Evolutionary conservation across 2,329 filamentous ascomycete species (phyloP).

Genomic region (Alternaria atra): DNA sequence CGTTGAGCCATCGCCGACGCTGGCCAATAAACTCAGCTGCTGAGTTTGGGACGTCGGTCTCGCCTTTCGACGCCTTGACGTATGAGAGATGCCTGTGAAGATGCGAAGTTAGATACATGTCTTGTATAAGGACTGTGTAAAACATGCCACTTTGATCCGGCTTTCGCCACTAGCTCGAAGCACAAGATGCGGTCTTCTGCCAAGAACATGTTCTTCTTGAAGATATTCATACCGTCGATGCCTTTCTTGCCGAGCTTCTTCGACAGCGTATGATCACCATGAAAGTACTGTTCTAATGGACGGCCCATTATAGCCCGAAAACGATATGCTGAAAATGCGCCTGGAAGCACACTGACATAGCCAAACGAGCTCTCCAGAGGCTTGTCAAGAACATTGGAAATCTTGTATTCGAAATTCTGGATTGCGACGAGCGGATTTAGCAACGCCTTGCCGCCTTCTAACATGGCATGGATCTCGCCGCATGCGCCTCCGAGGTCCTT

Average conservation of each 20-base stretch:
- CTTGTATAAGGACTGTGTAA: constrained; percentile 56
- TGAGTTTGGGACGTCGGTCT: constrained; percentile 97
- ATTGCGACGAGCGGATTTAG: constrained; percentile 93
- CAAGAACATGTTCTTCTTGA: constrained; percentile 99
- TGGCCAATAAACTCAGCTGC: constrained; percentile 97
- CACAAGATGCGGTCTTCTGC: constrained; percentile 99
- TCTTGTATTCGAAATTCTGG: constrained; percentile 99
- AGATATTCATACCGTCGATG: constrained; percentile 99
- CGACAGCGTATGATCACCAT: constrained; percentile 96
- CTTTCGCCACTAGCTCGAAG: constrained; percentile 98
- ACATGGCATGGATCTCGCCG: constrained; percentile 98
- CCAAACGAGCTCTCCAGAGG: constrained; percentile 96
- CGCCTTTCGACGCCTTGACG: constrained; percentile 98
- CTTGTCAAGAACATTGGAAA: constrained; percentile 98
- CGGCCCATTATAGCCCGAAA: constrained; percentile 98
- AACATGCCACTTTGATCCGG: constrained; percentile 98
- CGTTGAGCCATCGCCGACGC: constrained; percentile 98
- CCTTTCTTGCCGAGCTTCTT: constrained; percentile 97
- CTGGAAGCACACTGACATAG: constrained; percentile 96
- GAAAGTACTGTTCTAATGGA: constrained; percentile 98
- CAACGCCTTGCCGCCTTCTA: constrained; percentile 87
- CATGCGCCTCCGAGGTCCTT: constrained; percentile 98
- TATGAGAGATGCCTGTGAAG: constrained; percentile 59
- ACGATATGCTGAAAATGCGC: constrained; percentile 97
- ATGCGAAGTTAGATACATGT: not conserved